Conservation (phyloP, 1,139 yeast species). For the Sugiyamaella grinbergsii region DNA sequence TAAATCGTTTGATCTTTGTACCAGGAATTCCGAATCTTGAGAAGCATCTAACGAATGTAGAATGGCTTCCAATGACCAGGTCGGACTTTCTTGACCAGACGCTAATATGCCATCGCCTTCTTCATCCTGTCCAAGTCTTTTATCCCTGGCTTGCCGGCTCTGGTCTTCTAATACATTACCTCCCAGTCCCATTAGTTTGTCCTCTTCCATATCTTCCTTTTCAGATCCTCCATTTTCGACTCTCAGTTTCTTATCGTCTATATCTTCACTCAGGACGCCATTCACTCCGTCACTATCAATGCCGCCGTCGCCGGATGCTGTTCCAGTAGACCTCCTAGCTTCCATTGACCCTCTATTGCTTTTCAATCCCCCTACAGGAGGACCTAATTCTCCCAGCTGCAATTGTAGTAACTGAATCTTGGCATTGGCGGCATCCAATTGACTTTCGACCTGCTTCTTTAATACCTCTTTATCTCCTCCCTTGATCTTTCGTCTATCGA, state of each 20-base stretch:
- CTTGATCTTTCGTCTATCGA: slow-evolving; percentile 34
- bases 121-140: slow-evolving; percentile 14
- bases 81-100: slow-evolving; percentile 44
- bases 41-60: slow-evolving; percentile 52
- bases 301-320: not conserved
- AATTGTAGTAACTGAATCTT: slow-evolving; percentile 40
- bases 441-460: slow-evolving; percentile 42
- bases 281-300: slow-evolving; percentile 2
- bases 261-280: not conserved
- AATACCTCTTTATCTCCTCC: slow-evolving; percentile 36
- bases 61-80: slow-evolving; percentile 54
- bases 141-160: too few relatives aligned
- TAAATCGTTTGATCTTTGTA: slow-evolving; percentile 64
- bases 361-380: not conserved
- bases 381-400: slow-evolving; percentile 40
- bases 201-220: not conserved
- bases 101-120: slow-evolving; percentile 14
- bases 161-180: too few relatives aligned
- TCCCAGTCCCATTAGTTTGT: not conserved
- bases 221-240: not conserved
- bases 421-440: slow-evolving; percentile 45
- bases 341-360: not conserved
- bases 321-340: not conserved
- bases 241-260: not conserved
- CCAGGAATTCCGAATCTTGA: slow-evolving; percentile 51